phyloP scores from a whole-genome alignment of 164 flowering plant species.

The Magnolia changhungtana region DNA sequence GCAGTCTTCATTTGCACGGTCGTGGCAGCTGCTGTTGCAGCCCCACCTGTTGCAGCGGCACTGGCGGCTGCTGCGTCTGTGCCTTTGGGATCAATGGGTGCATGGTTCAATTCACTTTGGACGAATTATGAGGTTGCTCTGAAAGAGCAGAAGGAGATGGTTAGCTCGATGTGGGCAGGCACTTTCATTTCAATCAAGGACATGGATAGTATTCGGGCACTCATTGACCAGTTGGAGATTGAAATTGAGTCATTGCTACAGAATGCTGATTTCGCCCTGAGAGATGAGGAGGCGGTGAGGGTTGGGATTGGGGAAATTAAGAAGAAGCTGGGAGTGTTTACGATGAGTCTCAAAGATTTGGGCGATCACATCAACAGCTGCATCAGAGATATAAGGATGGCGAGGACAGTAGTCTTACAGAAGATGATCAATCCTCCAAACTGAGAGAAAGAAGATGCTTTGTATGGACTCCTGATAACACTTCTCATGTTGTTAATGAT shows the following conservation, averaged over 20 bases:
- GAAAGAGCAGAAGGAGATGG: conserved; percentile 52
- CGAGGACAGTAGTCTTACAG: conserved; percentile 65
- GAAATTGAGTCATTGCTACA: conserved; percentile 49
- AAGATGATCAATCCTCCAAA: conserved; percentile 58
- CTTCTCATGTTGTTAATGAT: neutral
- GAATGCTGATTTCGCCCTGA: conserved; percentile 51
- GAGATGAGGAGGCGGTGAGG: conserved; percentile 50
- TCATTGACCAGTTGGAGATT: conserved; percentile 48
- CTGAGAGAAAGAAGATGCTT: conserved; percentile 12
- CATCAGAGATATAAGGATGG: conserved; percentile 47
- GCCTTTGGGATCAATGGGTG: conserved; percentile 74
- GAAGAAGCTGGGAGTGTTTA: conserved; percentile 49
- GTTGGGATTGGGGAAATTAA: conserved; percentile 71
- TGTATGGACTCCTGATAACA: conserved; percentile 5
- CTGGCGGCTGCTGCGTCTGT: conserved; percentile 64
- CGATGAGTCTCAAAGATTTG: conserved; percentile 55
- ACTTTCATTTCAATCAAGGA: conserved; percentile 55
- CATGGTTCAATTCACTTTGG: conserved; percentile 75
- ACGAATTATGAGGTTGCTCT: conserved; percentile 49
- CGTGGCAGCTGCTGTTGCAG: conserved; percentile 81
- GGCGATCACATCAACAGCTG: conserved; percentile 52
- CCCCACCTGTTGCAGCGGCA: conserved; percentile 73
- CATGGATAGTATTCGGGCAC: conserved; percentile 60
- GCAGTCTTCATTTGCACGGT: conserved; percentile 69
- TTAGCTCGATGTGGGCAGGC: conserved; percentile 57